Conservation (phyloP, 1,284 basidiomycete genomes). For the Austroboletus rostrupii region DNA sequence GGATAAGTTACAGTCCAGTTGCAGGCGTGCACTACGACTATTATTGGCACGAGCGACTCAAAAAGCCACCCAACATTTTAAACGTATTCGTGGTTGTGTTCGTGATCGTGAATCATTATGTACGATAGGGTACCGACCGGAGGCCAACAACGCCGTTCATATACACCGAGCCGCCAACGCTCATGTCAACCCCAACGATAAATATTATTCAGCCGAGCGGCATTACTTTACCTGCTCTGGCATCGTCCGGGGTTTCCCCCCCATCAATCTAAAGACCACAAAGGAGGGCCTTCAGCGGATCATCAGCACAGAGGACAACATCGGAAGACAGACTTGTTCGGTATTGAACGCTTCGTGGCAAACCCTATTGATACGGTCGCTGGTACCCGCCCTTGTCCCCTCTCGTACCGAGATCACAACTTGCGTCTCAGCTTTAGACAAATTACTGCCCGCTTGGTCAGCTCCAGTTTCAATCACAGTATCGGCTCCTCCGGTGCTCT, state of each 20-base stretch:
- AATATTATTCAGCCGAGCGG: slow-evolving; percentile 37
- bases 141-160: background rate
- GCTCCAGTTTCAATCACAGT: background rate
- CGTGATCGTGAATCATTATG: background rate
- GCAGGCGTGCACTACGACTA: too few species aligned
- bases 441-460: background rate
- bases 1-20: too few species aligned
- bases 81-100: too few species aligned
- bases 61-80: background rate
- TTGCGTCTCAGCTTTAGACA: background rate
- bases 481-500: background rate
- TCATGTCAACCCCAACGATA: slow-evolving; percentile 3
- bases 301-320: background rate
- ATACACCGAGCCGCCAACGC: slow-evolving; percentile 5
- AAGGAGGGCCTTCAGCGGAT: slow-evolving; percentile 15
- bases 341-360: background rate
- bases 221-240: slow-evolving; percentile 8
- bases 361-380: background rate
- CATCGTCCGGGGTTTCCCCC: background rate
- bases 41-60: background rate
- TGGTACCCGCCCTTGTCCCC: background rate
- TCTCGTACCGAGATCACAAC: background rate
- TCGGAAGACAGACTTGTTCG: slow-evolving; percentile 23
- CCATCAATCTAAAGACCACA: slow-evolving; percentile 11
- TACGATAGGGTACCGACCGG: background rate